Conservation (phyloP, 352 stramenopile species). For the Phytophthora tentaculata region DNA sequence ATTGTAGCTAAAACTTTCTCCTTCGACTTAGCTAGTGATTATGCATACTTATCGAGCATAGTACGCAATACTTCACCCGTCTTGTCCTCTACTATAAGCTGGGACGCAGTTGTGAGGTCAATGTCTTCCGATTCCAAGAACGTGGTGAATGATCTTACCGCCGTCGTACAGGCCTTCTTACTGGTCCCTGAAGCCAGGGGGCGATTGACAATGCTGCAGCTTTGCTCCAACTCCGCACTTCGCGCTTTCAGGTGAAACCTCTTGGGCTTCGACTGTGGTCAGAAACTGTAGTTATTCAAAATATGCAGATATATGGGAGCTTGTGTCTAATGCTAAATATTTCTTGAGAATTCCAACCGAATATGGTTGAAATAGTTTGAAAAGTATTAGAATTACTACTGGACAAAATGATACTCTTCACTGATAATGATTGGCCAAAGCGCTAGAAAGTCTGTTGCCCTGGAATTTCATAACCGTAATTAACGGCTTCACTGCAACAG, state of each 20-base stretch:
- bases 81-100: background rate
- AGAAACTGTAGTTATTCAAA: conserved; percentile 1
- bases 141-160: background rate
- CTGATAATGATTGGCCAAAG: no score
- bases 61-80: background rate
- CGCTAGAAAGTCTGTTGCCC: no score
- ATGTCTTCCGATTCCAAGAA: background rate
- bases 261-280: background rate
- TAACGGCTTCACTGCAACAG: no score
- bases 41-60: background rate
- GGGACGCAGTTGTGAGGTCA: background rate
- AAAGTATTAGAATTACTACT: no score
- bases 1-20: background rate
- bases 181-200: background rate
- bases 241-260: background rate
- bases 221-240: background rate
- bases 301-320: background rate
- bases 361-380: no score
- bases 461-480: no score
- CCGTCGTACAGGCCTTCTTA: background rate
- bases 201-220: background rate
- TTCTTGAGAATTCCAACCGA: background rate
- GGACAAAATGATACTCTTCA: no score
- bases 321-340: conserved; percentile 1
- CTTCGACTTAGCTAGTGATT: background rate